Conservation (phyloP, 805 yeast genomes). For the Lipomyces starkeyi region DNA sequence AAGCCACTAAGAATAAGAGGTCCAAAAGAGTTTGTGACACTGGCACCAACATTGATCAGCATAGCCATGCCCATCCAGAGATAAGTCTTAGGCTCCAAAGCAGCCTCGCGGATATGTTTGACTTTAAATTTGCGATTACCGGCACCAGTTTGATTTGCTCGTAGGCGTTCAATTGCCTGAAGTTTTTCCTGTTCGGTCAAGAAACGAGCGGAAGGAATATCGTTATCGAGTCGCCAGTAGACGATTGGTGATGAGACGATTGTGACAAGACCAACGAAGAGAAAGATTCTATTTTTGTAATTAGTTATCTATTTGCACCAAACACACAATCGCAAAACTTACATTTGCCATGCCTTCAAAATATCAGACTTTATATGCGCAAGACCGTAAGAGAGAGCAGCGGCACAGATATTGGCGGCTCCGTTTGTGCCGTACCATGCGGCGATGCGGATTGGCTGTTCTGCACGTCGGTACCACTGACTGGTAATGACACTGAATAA, state of each 20-base stretch:
- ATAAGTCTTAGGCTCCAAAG: slow-evolving; percentile 35
- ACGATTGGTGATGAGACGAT: slow-evolving; percentile 11
- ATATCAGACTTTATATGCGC: slow-evolving; percentile 16
- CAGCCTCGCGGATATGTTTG: slow-evolving; percentile 42
- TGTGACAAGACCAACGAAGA: slow-evolving; percentile 14
- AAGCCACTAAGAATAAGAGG: too few relatives aligned
- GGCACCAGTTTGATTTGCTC: slow-evolving; percentile 48
- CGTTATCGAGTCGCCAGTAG: slow-evolving; percentile 14
- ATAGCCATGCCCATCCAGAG: slow-evolving; percentile 9
- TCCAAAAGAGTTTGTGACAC: too few relatives aligned
- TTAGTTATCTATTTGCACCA: background rate
- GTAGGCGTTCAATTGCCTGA: slow-evolving; percentile 38
- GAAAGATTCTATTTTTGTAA: background rate
- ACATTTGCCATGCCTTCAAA: slow-evolving; percentile 24
- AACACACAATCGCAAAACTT: background rate
- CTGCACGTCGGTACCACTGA: slow-evolving; percentile 59
- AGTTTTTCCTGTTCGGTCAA: slow-evolving; percentile 36
- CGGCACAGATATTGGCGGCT: slow-evolving; percentile 37
- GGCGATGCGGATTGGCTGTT: slow-evolving; percentile 60
- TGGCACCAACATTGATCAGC: too few relatives aligned
- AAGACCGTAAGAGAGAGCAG: slow-evolving; percentile 27
- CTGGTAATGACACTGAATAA: slow-evolving; percentile 63
- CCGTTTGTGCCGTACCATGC: slow-evolving; percentile 46
- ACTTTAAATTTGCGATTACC: slow-evolving; percentile 44
- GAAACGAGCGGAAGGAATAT: slow-evolving; percentile 27